Conservation (phyloP, 2,329 filamentous ascomycete genomes). For the Pseudocercospora eumusae region DNA sequence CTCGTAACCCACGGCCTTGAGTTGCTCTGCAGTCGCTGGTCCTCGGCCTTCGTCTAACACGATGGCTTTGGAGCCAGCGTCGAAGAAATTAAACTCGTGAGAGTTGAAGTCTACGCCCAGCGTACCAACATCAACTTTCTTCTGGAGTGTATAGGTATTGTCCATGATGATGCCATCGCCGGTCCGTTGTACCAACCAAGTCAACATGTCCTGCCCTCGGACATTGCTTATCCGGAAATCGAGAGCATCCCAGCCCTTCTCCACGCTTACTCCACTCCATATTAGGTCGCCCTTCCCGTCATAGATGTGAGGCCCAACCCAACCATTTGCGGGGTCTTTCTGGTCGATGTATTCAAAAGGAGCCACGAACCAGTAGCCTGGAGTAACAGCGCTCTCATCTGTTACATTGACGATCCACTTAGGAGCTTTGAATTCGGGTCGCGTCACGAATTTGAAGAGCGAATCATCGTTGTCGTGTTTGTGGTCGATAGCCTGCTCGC, state of each 20-base stretch:
- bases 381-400: conserved; percentile 12
- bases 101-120: conserved; percentile 25
- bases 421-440: conserved; percentile 20
- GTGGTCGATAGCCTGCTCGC: not conserved
- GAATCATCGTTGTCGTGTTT: conserved; percentile 10
- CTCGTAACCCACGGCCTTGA: conserved; percentile 14
- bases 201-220: conserved; percentile 19
- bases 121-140: conserved; percentile 19
- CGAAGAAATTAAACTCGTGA: conserved; percentile 26
- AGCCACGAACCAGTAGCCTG: conserved; percentile 22
- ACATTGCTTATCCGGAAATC: conserved; percentile 26
- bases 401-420: conserved; percentile 19
- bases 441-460: conserved; percentile 7
- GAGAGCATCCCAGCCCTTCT: conserved; percentile 12
- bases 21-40: conserved; percentile 17
- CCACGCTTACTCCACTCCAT: conserved; percentile 15
- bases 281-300: conserved; percentile 18
- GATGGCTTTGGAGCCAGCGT: conserved; percentile 18
- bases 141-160: conserved; percentile 16
- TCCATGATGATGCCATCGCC: conserved; percentile 22
- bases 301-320: conserved; percentile 22
- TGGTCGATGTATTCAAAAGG: conserved; percentile 18
- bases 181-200: conserved; percentile 14
- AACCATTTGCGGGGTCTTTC: conserved; percentile 20
- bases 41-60: conserved; percentile 18